A percentile compares a stretch with the other conserved stretches of the same genome.
Conservation (phyloP, 177 flowering plant genomes). For the Tripterygium wilfordii region DNA sequence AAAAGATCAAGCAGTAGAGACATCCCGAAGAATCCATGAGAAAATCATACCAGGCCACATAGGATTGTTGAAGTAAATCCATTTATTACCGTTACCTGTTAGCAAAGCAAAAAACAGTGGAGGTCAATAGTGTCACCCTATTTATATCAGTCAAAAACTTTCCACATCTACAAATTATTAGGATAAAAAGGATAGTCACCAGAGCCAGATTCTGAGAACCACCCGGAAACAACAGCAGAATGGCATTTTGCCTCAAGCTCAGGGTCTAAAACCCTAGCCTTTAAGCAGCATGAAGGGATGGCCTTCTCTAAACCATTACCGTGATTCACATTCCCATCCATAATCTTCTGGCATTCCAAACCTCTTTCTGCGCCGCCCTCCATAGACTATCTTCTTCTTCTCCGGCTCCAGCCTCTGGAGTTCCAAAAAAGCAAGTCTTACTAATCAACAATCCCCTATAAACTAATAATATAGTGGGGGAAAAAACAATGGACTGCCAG, state of each 20-base stretch:
- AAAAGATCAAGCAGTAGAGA: not conserved
- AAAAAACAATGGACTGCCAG: too few species aligned
- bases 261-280: slow-evolving; percentile 70
- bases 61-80: slow-evolving; percentile 78
- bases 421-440: too few species aligned
- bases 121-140: slow-evolving; percentile 2
- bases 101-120: not conserved
- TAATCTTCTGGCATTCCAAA: slow-evolving; percentile 80
- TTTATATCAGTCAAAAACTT: not conserved
- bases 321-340: slow-evolving; percentile 75
- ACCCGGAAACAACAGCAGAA: slow-evolving; percentile 93
- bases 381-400: slow-evolving; percentile 65
- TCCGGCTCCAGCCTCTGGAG: slow-evolving; percentile 71
- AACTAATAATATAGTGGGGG: too few species aligned
- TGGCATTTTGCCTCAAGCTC: slow-evolving; percentile 79
- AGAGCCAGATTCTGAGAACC: slow-evolving; percentile 73
- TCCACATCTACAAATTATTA: not conserved
- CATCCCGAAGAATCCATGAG: too few species aligned
- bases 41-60: slow-evolving; percentile 93
- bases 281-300: slow-evolving; percentile 87
- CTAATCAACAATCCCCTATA: too few species aligned
- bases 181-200: slow-evolving; percentile 33
- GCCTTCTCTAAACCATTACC: slow-evolving; percentile 27
- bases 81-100: slow-evolving; percentile 34
- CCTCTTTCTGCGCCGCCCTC: slow-evolving; percentile 71